phyloP scores from a whole-genome alignment of 2,329 filamentous ascomycete genomes.

The Colletotrichum coccodes region DNA sequence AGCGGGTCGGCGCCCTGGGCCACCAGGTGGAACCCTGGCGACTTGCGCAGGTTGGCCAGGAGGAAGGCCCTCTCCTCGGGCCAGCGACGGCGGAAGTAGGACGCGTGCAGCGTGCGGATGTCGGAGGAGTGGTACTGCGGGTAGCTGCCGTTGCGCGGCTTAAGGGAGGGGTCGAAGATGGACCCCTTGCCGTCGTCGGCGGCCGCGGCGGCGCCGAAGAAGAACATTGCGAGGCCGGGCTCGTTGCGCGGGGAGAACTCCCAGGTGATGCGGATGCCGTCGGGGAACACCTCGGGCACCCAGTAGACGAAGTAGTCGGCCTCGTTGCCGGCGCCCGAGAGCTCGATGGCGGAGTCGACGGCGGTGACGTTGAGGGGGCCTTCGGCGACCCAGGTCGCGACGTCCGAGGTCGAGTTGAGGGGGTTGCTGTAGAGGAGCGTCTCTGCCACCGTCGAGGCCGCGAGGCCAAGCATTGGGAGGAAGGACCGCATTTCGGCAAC shows the following conservation, averaged over 20 bases:
- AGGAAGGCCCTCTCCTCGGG: constrained; percentile 42
- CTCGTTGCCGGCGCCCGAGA: constrained; percentile 38
- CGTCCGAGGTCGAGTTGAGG: constrained; percentile 39
- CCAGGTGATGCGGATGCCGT: constrained; percentile 44
- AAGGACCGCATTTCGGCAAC: constrained; percentile 4
- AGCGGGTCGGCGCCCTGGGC: constrained; percentile 41
- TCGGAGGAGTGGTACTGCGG: constrained; percentile 37
- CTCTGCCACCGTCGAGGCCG: constrained; percentile 33
- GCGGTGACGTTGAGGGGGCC: constrained; percentile 39
- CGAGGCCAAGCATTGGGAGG: background rate
- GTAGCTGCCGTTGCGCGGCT: constrained; percentile 39
- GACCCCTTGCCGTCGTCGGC: constrained; percentile 35
- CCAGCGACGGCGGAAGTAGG: constrained; percentile 38
- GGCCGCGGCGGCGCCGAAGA: constrained; percentile 43
- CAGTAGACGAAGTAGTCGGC: constrained; percentile 45
- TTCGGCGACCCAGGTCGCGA: constrained; percentile 42
- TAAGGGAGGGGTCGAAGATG: constrained; percentile 41
- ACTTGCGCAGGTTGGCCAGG: constrained; percentile 43
- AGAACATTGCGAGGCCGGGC: constrained; percentile 46
- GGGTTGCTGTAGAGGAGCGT: constrained; percentile 43
- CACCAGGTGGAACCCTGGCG: constrained; percentile 42
- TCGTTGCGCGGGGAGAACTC: constrained; percentile 43
- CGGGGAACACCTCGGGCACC: constrained; percentile 43
- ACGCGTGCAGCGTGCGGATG: constrained; percentile 36
- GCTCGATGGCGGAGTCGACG: constrained; percentile 40